These are phyloP conservation scores for Collybia sp. DNA, from an alignment of 768 basidiomycete species.

Conservation along the genomic window DNA sequence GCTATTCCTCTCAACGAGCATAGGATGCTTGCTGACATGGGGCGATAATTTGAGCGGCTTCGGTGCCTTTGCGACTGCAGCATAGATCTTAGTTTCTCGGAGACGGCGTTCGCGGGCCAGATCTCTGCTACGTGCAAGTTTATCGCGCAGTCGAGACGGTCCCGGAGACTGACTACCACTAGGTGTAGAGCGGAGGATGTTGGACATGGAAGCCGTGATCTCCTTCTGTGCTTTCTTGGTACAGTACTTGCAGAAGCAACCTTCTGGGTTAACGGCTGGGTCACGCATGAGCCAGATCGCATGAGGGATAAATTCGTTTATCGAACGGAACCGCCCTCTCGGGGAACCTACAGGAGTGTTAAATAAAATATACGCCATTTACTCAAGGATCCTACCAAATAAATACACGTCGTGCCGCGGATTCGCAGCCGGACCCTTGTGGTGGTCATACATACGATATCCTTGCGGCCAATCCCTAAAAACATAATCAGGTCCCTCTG, in stretches of 20 bases:
- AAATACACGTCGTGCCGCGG: constrained; percentile 79
- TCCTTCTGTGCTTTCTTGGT: constrained; percentile 62
- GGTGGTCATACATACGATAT: constrained; percentile 72
- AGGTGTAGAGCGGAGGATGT: constrained; percentile 23
- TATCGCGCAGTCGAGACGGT: constrained; percentile 12
- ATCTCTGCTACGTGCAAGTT: constrained; percentile 16
- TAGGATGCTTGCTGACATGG: constrained; percentile 34
- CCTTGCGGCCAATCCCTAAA: constrained; percentile 60
- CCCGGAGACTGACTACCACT: constrained; percentile 20
- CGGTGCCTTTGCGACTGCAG: constrained; percentile 33
- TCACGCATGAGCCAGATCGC: constrained; percentile 74
- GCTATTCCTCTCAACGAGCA: constrained; percentile 57
- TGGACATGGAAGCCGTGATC: constrained; percentile 55
- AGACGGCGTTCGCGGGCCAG: constrained; percentile 11
- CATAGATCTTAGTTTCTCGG: constrained; percentile 29
- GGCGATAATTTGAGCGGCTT: constrained; percentile 23
- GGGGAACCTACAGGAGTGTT: constrained; percentile 33
- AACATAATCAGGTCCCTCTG: constrained; percentile 53
- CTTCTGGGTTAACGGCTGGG: constrained; percentile 33
- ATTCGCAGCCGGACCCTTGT: constrained; percentile 50
- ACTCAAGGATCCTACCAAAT: constrained; percentile 41
- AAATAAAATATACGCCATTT: background rate
- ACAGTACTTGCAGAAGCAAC: constrained; percentile 78
- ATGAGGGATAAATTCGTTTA: constrained; percentile 84
- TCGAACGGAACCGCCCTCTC: constrained; percentile 62